A percentile compares a stretch with the other conserved stretches of the same genome.
These are phyloP conservation scores for Oryza meyeriana DNA, from an alignment of 176 grass and related monocot genomes.

Conservation along the genomic window DNA sequence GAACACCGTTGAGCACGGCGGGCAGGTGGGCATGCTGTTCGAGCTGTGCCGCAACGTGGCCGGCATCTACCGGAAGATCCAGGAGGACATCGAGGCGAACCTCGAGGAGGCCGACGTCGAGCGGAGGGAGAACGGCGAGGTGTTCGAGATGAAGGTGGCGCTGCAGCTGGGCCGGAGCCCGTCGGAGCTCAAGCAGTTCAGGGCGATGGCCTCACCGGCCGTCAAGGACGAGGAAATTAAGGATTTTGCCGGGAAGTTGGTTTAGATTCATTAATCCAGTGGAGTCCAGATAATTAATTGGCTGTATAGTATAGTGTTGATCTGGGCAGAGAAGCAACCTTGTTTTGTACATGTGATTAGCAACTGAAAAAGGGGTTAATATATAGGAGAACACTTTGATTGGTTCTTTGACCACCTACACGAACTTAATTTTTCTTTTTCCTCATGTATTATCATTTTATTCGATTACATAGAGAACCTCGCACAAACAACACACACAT, in stretches of 20 bases:
- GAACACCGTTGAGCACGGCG: conserved; percentile 48
- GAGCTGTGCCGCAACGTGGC: conserved; percentile 42
- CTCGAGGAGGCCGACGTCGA: conserved; percentile 33
- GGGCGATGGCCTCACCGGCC: conserved; percentile 29
- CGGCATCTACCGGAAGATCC: conserved; percentile 45
- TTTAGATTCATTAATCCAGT: neutral
- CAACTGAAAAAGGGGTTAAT: neutral
- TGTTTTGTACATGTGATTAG: neutral
- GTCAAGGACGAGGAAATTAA: conserved; percentile 34
- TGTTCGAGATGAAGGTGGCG: conserved; percentile 50
- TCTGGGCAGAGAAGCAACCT: neutral
- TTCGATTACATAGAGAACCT: too few species aligned
- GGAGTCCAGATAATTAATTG: neutral
- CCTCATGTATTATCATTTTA: neutral
- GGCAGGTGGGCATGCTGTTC: conserved; percentile 59
- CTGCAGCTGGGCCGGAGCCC: conserved; percentile 41
- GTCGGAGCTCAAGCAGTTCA: conserved; percentile 36
- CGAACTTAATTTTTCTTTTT: neutral
- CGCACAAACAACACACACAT: too few species aligned
- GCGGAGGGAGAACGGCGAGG: conserved; percentile 54
- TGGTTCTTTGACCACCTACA: neutral
- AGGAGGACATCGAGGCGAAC: conserved; percentile 52
- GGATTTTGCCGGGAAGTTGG: conserved; percentile 44
- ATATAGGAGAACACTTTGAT: neutral
- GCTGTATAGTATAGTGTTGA: neutral